Conservation (phyloP, 192 early-diverging fungal species). For the Thoreauomyces humboldtii region DNA sequence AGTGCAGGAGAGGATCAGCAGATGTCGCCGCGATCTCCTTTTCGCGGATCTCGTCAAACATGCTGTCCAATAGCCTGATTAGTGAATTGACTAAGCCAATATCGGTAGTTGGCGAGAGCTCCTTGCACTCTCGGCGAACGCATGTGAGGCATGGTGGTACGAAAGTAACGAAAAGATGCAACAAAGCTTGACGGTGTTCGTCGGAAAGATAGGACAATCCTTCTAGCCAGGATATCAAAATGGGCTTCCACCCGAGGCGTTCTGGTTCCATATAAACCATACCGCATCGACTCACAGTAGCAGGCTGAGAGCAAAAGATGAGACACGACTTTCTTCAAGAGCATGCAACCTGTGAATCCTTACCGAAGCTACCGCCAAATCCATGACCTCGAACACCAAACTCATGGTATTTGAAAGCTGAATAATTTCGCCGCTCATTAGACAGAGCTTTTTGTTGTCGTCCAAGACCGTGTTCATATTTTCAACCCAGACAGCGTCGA, state of each 20-base stretch:
- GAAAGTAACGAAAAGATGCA: constrained; percentile 45
- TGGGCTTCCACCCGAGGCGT: constrained; percentile 55
- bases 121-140: constrained; percentile 52
- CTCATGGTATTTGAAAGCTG: constrained; percentile 68
- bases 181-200: constrained; percentile 22
- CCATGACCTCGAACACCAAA: constrained; percentile 64
- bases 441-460: constrained; percentile 64
- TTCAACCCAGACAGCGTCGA: constrained; percentile 63
- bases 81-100: constrained; percentile 61
- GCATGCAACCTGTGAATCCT: constrained; percentile 16
- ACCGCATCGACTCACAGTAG: constrained; percentile 63
- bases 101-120: constrained; percentile 57
- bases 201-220: constrained; percentile 34
- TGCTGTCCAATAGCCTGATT: constrained; percentile 46
- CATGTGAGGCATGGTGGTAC: constrained; percentile 43
- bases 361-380: constrained; percentile 65
- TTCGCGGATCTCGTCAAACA: constrained; percentile 43
- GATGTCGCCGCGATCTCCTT: constrained; percentile 26
- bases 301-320: constrained; percentile 38
- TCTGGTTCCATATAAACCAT: constrained; percentile 66
- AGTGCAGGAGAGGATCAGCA: constrained; percentile 1
- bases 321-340: constrained; percentile 1
- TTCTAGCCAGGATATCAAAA: constrained; percentile 54
- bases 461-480: constrained; percentile 69
- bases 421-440: constrained; percentile 66